A percentile compares a stretch with the other conserved stretches of the same genome.
Evolutionary conservation across 2,329 filamentous ascomycete genomes (phyloP).

Genomic region (Botryotinia convoluta): DNA sequence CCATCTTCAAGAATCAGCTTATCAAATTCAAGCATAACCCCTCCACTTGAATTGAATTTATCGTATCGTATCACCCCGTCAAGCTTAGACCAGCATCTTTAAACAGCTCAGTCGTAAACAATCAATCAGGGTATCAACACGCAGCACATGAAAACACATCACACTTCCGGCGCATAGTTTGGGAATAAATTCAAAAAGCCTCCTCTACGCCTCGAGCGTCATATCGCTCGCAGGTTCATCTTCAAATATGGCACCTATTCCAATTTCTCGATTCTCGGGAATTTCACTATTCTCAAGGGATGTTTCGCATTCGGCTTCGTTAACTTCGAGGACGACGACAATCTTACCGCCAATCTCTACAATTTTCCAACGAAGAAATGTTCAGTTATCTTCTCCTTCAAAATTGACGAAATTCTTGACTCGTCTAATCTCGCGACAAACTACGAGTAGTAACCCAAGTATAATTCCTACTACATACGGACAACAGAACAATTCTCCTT

Average conservation of each 20-base stretch:
- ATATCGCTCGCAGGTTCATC: slow-evolving; percentile 8
- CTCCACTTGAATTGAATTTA: slow-evolving; percentile 13
- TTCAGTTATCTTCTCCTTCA: background rate
- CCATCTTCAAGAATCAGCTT: slow-evolving; percentile 22
- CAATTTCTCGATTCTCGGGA: background rate
- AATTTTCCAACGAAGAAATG: background rate
- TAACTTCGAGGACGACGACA: background rate
- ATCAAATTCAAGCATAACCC: slow-evolving; percentile 19
- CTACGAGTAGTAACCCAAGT: background rate
- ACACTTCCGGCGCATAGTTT: background rate
- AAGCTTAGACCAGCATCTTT: background rate
- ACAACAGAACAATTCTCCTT: slow-evolving; percentile 49
- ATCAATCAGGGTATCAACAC: slow-evolving; percentile 1
- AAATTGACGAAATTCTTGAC: background rate
- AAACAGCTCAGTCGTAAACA: slow-evolving; percentile 7
- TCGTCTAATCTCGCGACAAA: slow-evolving; percentile 3
- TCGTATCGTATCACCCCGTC: slow-evolving; percentile 20
- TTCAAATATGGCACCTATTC: slow-evolving; percentile 14
- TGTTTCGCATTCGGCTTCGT: background rate
- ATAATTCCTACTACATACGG: slow-evolving; percentile 63
- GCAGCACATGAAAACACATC: background rate
- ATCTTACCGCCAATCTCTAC: background rate
- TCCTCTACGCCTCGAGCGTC: background rate
- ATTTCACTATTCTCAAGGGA: background rate
- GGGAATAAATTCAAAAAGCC: background rate